Conservation (phyloP, 495 filamentous ascomycete genomes). For the Aspergillus bertholletiae region DNA sequence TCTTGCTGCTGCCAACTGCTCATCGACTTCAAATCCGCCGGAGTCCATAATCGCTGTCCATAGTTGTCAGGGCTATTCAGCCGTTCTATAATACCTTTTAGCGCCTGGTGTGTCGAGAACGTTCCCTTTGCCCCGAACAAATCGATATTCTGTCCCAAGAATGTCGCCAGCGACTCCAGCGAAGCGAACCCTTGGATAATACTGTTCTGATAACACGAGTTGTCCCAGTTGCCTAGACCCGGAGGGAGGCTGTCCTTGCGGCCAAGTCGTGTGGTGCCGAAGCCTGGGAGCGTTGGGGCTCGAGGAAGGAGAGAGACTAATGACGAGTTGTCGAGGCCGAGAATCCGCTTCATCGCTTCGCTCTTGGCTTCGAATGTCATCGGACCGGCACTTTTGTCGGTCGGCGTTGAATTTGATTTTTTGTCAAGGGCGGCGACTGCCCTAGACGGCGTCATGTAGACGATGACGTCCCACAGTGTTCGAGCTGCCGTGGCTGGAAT, state of each 20-base stretch:
- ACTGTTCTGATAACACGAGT: conserved; percentile 97
- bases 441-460: conserved; percentile 57
- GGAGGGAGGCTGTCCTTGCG: conserved; percentile 50
- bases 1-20: conserved; percentile 96
- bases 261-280: conserved; percentile 40
- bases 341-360: conserved; percentile 61
- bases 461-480: conserved; percentile 57
- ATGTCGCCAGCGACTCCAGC: conserved; percentile 57
- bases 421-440: conserved; percentile 58
- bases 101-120: conserved; percentile 49
- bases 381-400: conserved; percentile 14
- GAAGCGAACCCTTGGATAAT: conserved; percentile 85
- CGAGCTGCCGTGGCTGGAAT: conserved; percentile 25
- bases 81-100: conserved; percentile 60
- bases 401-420: conserved; percentile 24
- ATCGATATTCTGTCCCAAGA: conserved; percentile 46
- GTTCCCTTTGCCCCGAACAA: conserved; percentile 29
- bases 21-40: conserved; percentile 74
- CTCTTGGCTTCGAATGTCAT: conserved; percentile 51
- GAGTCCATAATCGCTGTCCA: conserved; percentile 74
- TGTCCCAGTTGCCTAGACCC: conserved; percentile 86
- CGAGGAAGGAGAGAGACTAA: conserved; percentile 49
- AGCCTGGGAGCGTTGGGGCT: conserved; percentile 37
- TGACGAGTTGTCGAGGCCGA: conserved; percentile 58
- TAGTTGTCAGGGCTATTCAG: conserved; percentile 65